phyloP scores from a whole-genome alignment of 2,329 filamentous ascomycete species.

The Didymella exigua region DNA sequence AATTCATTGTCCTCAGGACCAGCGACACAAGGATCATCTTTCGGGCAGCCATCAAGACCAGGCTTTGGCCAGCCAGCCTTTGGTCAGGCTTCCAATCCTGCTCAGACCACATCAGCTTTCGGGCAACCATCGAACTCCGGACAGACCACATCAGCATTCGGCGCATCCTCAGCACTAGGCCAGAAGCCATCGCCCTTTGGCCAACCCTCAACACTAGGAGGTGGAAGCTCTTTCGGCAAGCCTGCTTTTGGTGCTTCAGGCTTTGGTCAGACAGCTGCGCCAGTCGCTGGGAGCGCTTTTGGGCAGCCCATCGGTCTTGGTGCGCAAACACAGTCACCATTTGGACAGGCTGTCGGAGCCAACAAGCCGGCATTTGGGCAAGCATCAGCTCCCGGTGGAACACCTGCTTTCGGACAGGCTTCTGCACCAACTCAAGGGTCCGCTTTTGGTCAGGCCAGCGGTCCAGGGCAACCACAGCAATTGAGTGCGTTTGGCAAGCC shows the following conservation, averaged over 20 bases:
- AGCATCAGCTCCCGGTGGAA: constrained; percentile 34
- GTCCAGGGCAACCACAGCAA: constrained; percentile 28
- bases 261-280: constrained; percentile 51
- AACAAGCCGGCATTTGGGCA: constrained; percentile 47
- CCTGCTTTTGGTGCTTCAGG: constrained; percentile 28
- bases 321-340: constrained; percentile 31
- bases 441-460: constrained; percentile 42
- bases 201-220: constrained; percentile 42
- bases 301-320: constrained; percentile 21
- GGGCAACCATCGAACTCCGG: constrained; percentile 48
- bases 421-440: constrained; percentile 36
- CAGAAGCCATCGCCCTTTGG: constrained; percentile 48
- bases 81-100: constrained; percentile 45
- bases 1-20: constrained; percentile 38
- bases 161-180: constrained; percentile 45
- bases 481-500: constrained; percentile 51
- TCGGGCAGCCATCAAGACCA: constrained; percentile 48
- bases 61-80: constrained; percentile 46
- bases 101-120: constrained; percentile 46
- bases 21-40: constrained; percentile 35
- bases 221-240: constrained; percentile 47
- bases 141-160: constrained; percentile 45
- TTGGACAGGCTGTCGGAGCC: constrained; percentile 47
- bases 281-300: constrained; percentile 29
- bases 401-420: constrained; percentile 45